Percentiles rank a stretch among this genome's conserved stretches.
These are phyloP conservation scores for Ceratocystis variospora DNA, from an alignment of 2,329 filamentous ascomycete genomes.

Conservation along the genomic window DNA sequence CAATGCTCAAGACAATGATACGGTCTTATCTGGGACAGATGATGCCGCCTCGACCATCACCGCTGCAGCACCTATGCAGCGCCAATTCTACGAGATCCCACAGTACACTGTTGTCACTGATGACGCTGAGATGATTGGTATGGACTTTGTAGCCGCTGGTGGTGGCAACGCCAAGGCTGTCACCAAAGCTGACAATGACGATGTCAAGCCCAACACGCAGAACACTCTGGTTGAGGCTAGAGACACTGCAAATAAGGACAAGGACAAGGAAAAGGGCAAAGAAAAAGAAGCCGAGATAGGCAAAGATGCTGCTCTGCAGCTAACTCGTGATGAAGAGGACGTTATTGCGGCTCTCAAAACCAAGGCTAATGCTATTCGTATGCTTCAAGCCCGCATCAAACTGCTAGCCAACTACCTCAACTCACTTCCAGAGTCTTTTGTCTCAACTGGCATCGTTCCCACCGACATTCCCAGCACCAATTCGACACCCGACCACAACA, in stretches of 20 bases:
- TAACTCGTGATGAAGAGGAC: slow-evolving; percentile 48
- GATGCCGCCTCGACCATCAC: slow-evolving; percentile 39
- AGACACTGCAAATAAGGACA: slow-evolving; percentile 24
- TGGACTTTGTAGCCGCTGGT: slow-evolving; percentile 80
- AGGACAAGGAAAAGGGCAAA: slow-evolving; percentile 21
- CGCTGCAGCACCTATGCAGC: slow-evolving; percentile 38
- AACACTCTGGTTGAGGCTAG: too few species aligned
- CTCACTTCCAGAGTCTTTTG: slow-evolving; percentile 52
- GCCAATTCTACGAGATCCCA: slow-evolving; percentile 69
- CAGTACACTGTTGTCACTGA: slow-evolving; percentile 77
- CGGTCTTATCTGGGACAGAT: slow-evolving; percentile 32
- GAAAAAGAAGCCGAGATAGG: slow-evolving; percentile 24
- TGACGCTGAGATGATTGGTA: slow-evolving; percentile 94
- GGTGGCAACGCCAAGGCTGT: slow-evolving; percentile 65
- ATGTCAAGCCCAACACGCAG: slow-evolving; percentile 20
- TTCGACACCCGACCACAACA: slow-evolving; percentile 45
- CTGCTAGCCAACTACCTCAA: slow-evolving; percentile 64
- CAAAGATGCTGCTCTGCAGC: slow-evolving; percentile 24
- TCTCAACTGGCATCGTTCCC: slow-evolving; percentile 25
- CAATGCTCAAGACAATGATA: slow-evolving; percentile 48
- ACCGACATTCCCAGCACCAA: slow-evolving; percentile 28
- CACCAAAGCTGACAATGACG: slow-evolving; percentile 24
- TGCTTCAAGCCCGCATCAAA: slow-evolving; percentile 66
- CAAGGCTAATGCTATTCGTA: slow-evolving; percentile 85
- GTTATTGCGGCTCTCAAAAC: slow-evolving; percentile 57